Percentiles rank a stretch among this genome's conserved stretches.
phyloP scores from a whole-genome alignment of 371 early-diverging fungal species.

The Mucor saturninus region DNA sequence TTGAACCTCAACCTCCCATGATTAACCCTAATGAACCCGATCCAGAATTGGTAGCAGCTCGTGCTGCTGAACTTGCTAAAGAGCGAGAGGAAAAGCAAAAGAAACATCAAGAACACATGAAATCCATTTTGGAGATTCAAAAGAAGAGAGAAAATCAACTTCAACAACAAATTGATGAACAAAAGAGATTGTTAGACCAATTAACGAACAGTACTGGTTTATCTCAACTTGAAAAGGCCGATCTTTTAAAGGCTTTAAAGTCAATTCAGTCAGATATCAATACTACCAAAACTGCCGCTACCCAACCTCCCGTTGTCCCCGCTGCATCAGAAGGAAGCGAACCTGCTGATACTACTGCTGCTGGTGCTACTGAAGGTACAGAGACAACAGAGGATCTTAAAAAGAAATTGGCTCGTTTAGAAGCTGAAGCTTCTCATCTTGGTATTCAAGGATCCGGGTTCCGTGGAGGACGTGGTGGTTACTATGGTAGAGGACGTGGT shows the following conservation, averaged over 20 bases:
- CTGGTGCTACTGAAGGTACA: constrained; percentile 10
- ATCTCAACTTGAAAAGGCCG: constrained; percentile 56
- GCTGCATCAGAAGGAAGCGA: background rate
- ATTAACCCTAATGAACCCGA: constrained; percentile 43
- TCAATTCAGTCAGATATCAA: constrained; percentile 42
- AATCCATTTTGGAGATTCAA: constrained; percentile 60
- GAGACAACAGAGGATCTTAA: constrained; percentile 52
- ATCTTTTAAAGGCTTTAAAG: constrained; percentile 50
- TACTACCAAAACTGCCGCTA: constrained; percentile 24
- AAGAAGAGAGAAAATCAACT: constrained; percentile 63
- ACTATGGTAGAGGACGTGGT: constrained; percentile 48
- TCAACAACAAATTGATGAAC: constrained; percentile 65
- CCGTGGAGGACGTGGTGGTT: constrained; percentile 57
- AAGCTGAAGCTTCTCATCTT: constrained; percentile 59
- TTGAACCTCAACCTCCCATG: constrained; percentile 12
- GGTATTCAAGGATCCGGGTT: constrained; percentile 35
- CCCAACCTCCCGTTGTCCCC: constrained; percentile 18
- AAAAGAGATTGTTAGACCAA: constrained; percentile 63
- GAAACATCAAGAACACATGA: constrained; percentile 59
- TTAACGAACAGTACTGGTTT: constrained; percentile 56
- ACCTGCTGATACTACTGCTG: background rate
- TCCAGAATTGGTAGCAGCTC: constrained; percentile 50
- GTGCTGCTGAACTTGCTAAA: constrained; percentile 49
- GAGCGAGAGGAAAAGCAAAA: constrained; percentile 44
- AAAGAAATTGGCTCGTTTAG: constrained; percentile 66